A percentile compares a stretch with the other conserved stretches of the same genome.
Conservation (phyloP, 768 basidiomycete genomes). For the Leccinum ochraceum region DNA sequence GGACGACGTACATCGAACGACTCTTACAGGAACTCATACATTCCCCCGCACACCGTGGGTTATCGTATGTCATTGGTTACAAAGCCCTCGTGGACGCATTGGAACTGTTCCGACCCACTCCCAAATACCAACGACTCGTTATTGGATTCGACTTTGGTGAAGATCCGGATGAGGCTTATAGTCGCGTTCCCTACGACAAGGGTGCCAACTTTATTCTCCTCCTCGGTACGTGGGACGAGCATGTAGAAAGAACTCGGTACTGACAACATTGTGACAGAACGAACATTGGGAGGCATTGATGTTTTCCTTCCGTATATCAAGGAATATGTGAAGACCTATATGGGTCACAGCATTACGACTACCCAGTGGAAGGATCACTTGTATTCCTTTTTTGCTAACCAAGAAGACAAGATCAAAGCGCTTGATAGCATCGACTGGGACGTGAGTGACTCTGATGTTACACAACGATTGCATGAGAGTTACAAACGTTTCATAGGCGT, state of each 20-base stretch:
- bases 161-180: slow-evolving; percentile 78
- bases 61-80: slow-evolving; percentile 76
- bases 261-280: slow-evolving; percentile 35
- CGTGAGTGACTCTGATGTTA: slow-evolving; percentile 34
- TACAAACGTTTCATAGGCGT: slow-evolving; percentile 36
- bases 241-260: too few relatives aligned
- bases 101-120: slow-evolving; percentile 53
- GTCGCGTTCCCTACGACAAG: slow-evolving; percentile 82
- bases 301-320: slow-evolving; percentile 57
- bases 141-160: slow-evolving; percentile 73
- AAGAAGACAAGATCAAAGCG: slow-evolving; percentile 45
- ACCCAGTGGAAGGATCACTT: slow-evolving; percentile 59
- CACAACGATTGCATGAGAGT: not conserved
- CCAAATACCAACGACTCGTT: slow-evolving; percentile 76
- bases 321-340: slow-evolving; percentile 56
- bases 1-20: slow-evolving; percentile 93
- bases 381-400: slow-evolving; percentile 48
- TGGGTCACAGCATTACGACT: slow-evolving; percentile 57
- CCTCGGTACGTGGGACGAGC: slow-evolving; percentile 50
- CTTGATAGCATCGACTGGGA: slow-evolving; percentile 60
- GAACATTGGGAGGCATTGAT: slow-evolving; percentile 55
- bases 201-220: slow-evolving; percentile 87
- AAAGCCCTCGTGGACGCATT: slow-evolving; percentile 75
- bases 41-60: slow-evolving; percentile 73
- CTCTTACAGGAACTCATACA: slow-evolving; percentile 70